Percentiles rank a stretch among this genome's conserved stretches.
Evolutionary conservation across 345 rosid species (phyloP).

Genomic region (Anastatica hierochuntica): DNA sequence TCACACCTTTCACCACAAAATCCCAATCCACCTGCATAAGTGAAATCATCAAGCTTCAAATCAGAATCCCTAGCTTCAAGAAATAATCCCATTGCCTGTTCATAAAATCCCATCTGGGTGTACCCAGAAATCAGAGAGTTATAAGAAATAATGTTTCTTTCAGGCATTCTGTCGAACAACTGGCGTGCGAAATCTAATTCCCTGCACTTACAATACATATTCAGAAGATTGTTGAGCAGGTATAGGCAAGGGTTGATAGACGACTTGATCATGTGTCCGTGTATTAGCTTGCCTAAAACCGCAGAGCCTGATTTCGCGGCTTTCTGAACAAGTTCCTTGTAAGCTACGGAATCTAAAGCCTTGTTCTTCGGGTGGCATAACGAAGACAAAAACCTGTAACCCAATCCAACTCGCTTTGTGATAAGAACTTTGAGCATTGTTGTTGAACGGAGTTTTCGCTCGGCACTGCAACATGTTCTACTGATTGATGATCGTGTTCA

Average conservation of each 20-base stretch:
- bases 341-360: constrained; percentile 25
- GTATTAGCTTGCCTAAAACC: constrained; percentile 31
- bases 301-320: constrained; percentile 30
- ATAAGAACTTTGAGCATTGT: neutral
- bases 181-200: constrained; percentile 28
- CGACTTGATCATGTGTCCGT: constrained; percentile 37
- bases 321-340: constrained; percentile 28
- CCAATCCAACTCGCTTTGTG: constrained; percentile 1
- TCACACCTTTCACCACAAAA: constrained; percentile 35
- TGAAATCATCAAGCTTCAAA: constrained; percentile 38
- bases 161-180: constrained; percentile 39
- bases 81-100: constrained; percentile 24
- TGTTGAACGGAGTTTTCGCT: constrained; percentile 15
- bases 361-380: constrained; percentile 7
- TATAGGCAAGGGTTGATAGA: constrained; percentile 28
- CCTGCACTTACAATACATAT: constrained; percentile 30
- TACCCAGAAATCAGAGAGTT: constrained; percentile 40
- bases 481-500: too few relatives aligned
- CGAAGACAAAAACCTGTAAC: constrained; percentile 6
- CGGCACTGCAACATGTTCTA: constrained; percentile 12
- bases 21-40: constrained; percentile 36
- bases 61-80: constrained; percentile 26
- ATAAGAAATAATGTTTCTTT: constrained; percentile 34
- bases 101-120: constrained; percentile 27
- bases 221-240: constrained; percentile 31